Conservation (phyloP, 768 basidiomycete genomes). For the Xerocomellus dryophilus region DNA sequence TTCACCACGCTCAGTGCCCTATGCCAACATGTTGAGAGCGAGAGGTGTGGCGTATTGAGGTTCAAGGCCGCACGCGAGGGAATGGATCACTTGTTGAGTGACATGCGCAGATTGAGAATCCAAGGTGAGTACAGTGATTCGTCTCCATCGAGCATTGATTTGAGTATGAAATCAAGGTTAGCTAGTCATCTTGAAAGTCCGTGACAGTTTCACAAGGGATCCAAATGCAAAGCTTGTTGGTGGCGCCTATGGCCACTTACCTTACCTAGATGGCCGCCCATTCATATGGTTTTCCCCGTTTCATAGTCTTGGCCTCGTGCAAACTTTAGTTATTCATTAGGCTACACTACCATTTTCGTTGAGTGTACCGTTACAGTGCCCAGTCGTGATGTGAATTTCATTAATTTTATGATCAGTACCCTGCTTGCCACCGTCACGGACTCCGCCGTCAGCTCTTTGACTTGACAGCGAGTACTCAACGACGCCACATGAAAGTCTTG, state of each 20-base stretch:
- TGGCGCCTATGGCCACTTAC: conserved; percentile 10
- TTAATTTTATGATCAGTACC: conserved; percentile 17
- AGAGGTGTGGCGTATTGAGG: conserved; percentile 50
- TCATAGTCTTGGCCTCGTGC: conserved; percentile 17
- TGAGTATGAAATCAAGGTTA: conserved; percentile 19
- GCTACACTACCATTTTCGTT: conserved; percentile 1
- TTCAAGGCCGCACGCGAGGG: conserved; percentile 42
- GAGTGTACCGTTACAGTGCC: not conserved
- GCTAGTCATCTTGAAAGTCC: conserved; percentile 24
- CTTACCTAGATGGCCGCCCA: conserved; percentile 21
- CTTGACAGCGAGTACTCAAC: conserved; percentile 14
- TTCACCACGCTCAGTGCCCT: conserved; percentile 57
- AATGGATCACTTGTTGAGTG: conserved; percentile 35
- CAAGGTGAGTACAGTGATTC: conserved; percentile 7
- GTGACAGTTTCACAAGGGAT: conserved; percentile 15
- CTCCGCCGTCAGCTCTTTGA: conserved; percentile 15
- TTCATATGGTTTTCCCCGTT: conserved; percentile 11
- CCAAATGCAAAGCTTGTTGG: conserved; percentile 8
- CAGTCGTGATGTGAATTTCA: conserved; percentile 12
- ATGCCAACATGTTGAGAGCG: conserved; percentile 65
- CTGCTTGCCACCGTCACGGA: not conserved
- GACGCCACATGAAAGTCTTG: conserved; percentile 17
- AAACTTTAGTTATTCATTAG: conserved; percentile 10
- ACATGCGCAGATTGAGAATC: conserved; percentile 15
- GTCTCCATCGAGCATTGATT: not conserved